phyloP scores from a whole-genome alignment of 352 stramenopile species.

The Phytophthora pinifolia region DNA sequence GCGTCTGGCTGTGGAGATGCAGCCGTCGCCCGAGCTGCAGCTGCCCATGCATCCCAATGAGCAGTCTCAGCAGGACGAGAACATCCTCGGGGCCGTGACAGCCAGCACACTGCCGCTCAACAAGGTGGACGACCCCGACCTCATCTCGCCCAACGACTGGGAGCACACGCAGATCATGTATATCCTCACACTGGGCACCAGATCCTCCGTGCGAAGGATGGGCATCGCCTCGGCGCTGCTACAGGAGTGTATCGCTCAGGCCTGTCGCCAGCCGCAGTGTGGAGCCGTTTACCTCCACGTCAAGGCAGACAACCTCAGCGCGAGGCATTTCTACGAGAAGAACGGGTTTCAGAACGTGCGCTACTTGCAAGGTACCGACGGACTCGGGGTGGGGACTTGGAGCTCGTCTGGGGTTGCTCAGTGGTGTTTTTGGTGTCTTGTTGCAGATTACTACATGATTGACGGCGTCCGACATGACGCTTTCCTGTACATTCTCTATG shows the following conservation, averaged over 20 bases:
- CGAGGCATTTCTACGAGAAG: slow-evolving; percentile 96
- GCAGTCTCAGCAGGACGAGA: slow-evolving; percentile 20
- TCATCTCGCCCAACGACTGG: slow-evolving; percentile 56
- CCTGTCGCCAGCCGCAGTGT: slow-evolving; percentile 72
- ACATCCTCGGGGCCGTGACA: slow-evolving; percentile 91
- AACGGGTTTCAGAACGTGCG: slow-evolving; percentile 93
- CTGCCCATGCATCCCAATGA: slow-evolving; percentile 1
- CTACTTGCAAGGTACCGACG: slow-evolving; percentile 83
- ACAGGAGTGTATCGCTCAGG: slow-evolving; percentile 86
- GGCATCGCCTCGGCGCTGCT: slow-evolving; percentile 93
- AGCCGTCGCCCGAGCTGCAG: slow-evolving; percentile 20
- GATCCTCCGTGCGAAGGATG: slow-evolving; percentile 76
- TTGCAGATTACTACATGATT: slow-evolving; percentile 87
- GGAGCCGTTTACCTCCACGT: slow-evolving; percentile 97
- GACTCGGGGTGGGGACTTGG: neutral
- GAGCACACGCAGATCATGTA: slow-evolving; percentile 93
- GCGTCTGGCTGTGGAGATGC: slow-evolving; percentile 73
- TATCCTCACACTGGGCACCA: slow-evolving; percentile 95
- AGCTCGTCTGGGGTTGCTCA: neutral
- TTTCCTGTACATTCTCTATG: slow-evolving; percentile 86
- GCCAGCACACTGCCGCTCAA: slow-evolving; percentile 84
- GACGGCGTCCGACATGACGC: slow-evolving; percentile 76
- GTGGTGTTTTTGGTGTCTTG: slow-evolving; percentile 5
- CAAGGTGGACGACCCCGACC: slow-evolving; percentile 62
- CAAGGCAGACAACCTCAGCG: slow-evolving; percentile 94